Base-by-base conservation (phyloP, 371 early-diverging fungal species). In the Apophysomyces trapeziformis region DNA sequence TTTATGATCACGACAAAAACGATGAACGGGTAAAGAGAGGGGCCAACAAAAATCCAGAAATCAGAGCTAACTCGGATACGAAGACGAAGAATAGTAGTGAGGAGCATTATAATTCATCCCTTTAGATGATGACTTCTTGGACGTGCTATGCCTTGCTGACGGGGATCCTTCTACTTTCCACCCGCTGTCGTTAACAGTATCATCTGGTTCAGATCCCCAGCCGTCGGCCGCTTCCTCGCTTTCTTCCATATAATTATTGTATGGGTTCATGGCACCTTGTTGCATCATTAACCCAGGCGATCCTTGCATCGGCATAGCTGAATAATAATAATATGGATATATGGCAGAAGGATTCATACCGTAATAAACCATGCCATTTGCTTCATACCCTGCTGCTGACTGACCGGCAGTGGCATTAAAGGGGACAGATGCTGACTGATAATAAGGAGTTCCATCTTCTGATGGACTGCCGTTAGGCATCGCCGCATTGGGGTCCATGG, bases 321-420 rank as follows among this genome's bases (percentile, higher is more conserved):
- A 32, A 39, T 65, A 67, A 16, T 77, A 76, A 38, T 65, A 76
- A 35, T 66, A 66, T 1, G 67, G 71, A 64, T 73, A 77, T 64
- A 77, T 64, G 7, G 69, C 65, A n/a, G 66, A 62, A 0, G 78
- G 72, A 45, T 75, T 71, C 61, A 72, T 65, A 21, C 72, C 69
- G 50, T 77, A 77, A 50, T 77, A 77, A 1, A 77, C 75, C 78
- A 77, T 77, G 11, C 78, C 78, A 56, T 77, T 77, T 4, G 78
- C 78, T 65, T 77, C 75, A 54, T 65, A 77, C 11, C 70, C 72
- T 38, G 71, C 11, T 62, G 56, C n/a, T 65, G 70, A 38, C 35
- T 38, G 46, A 58, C 21, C n/a, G 45, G 36, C 21, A 38, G 41
- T 38, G 59, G 21, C 43, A 47, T 57, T 59, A 32, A 47, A 61